Evolutionary conservation across 495 filamentous ascomycete species (phyloP).

Genomic region (Penicillium arizonense): DNA sequence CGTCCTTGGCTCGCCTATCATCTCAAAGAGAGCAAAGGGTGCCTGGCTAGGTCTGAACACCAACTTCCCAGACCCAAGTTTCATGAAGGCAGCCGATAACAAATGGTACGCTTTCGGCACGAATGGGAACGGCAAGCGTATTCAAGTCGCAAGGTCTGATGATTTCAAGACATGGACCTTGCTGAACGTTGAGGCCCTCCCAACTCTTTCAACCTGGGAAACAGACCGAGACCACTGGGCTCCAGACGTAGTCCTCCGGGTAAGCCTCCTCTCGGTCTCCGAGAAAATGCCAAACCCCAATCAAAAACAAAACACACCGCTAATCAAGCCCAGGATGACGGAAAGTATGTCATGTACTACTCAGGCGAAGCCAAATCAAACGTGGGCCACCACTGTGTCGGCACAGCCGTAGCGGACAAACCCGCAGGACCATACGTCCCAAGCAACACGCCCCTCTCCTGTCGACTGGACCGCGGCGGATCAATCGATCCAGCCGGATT

Average conservation of each 20-base stretch:
- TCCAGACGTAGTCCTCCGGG: slow-evolving; percentile 39
- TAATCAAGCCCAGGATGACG: slow-evolving; percentile 33
- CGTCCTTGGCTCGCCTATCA: slow-evolving; percentile 11
- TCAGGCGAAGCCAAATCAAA: slow-evolving; percentile 42
- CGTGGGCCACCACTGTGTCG: slow-evolving; percentile 52
- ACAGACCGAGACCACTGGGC: slow-evolving; percentile 35
- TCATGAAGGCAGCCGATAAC: slow-evolving; percentile 28
- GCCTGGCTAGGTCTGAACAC: slow-evolving; percentile 29
- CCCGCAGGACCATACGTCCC: slow-evolving; percentile 52
- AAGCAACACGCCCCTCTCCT: slow-evolving; percentile 46
- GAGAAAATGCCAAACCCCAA: neutral
- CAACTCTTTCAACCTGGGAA: slow-evolving; percentile 33
- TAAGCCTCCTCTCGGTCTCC: slow-evolving; percentile 14
- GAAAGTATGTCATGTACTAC: slow-evolving; percentile 60
- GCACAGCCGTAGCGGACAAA: slow-evolving; percentile 43
- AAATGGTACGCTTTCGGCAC: slow-evolving; percentile 44
- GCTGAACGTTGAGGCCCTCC: slow-evolving; percentile 38
- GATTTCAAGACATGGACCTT: slow-evolving; percentile 37
- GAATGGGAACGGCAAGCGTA: slow-evolving; percentile 30
- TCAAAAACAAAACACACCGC: neutral
- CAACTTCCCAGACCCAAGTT: slow-evolving; percentile 40
- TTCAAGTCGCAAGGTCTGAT: slow-evolving; percentile 34
- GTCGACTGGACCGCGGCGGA: slow-evolving; percentile 50
- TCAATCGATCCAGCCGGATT: slow-evolving; percentile 60
- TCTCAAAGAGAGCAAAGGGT: slow-evolving; percentile 20